Percentiles rank a stretch among this genome's conserved stretches.
These are phyloP conservation scores for Linum usitatissimum DNA, from an alignment of 345 rosid species.

Conservation along the genomic window DNA sequence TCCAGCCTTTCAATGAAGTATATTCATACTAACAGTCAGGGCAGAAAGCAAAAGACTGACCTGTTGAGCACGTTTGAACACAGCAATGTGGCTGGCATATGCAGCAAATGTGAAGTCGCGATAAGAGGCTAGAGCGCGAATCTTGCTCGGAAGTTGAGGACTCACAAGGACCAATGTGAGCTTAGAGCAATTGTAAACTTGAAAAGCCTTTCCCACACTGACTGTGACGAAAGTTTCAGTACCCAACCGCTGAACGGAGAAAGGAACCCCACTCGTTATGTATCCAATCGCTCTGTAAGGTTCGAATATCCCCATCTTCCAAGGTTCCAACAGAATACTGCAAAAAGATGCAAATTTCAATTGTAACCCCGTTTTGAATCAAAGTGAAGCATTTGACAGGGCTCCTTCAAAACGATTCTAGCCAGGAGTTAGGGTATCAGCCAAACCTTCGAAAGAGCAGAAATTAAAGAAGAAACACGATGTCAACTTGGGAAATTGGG, in stretches of 20 bases:
- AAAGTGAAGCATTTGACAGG: background rate
- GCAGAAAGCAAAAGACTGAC: constrained; percentile 19
- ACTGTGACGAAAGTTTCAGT: constrained; percentile 89
- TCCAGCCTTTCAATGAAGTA: background rate
- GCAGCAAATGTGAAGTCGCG: constrained; percentile 89
- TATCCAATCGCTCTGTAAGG: constrained; percentile 86
- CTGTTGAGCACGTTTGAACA: constrained; percentile 78
- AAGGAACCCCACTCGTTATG: constrained; percentile 70
- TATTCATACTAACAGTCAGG: background rate
- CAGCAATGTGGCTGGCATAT: constrained; percentile 55
- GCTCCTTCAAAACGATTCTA: background rate
- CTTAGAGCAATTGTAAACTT: constrained; percentile 84
- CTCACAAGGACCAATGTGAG: constrained; percentile 69
- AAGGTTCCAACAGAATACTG: background rate
- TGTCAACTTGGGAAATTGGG: background rate
- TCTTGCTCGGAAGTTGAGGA: constrained; percentile 78
- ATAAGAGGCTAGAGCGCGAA: constrained; percentile 74
- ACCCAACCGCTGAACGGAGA: constrained; percentile 80
- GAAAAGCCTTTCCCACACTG: constrained; percentile 87
- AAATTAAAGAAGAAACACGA: background rate
- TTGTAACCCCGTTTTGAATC: background rate
- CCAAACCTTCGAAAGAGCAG: background rate
- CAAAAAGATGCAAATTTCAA: background rate
- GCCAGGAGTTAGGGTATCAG: background rate
- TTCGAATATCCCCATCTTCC: constrained; percentile 78